Evolutionary conservation across 345 rosid genomes (phyloP).

Genomic region (Boechera stricta): DNA sequence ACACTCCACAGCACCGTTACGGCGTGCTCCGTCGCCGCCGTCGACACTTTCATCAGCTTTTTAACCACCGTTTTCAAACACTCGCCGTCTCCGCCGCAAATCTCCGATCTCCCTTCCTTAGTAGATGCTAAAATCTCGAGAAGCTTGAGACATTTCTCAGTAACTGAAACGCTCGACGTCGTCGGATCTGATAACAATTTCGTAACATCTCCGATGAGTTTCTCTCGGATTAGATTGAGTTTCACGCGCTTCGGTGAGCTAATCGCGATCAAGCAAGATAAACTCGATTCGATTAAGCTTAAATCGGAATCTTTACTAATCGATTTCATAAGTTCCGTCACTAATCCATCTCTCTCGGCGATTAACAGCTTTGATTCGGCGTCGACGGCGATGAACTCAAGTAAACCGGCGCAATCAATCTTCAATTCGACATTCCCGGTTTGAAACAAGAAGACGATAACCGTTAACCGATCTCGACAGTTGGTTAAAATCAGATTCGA

Average conservation of each 20-base stretch:
- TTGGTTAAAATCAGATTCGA: conserved; percentile 49
- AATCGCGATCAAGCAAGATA: conserved; percentile 64
- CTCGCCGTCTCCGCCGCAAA: conserved; percentile 52
- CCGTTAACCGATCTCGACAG: conserved; percentile 50
- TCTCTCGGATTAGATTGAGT: conserved; percentile 47
- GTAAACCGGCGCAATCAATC: conserved; percentile 58
- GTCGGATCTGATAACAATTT: conserved; percentile 46
- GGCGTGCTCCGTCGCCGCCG: conserved; percentile 77
- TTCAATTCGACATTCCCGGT: conserved; percentile 56
- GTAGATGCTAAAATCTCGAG: conserved; percentile 63
- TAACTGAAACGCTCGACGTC: conserved; percentile 50
- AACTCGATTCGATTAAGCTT: conserved; percentile 54
- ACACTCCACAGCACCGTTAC: conserved; percentile 82
- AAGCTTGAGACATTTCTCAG: conserved; percentile 78
- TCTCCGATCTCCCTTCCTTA: conserved; percentile 67
- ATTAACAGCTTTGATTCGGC: conserved; percentile 63
- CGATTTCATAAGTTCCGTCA: conserved; percentile 52
- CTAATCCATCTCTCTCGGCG: conserved; percentile 64
- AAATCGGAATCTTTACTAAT: conserved; percentile 50
- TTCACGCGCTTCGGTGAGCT: conserved; percentile 60
- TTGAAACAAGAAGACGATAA: conserved; percentile 51
- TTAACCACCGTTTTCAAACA: conserved; percentile 67
- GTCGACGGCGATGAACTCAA: conserved; percentile 65
- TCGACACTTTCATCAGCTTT: conserved; percentile 74
- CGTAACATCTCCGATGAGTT: conserved; percentile 45